Conservation (phyloP, 202 grass and related monocot genomes). For the Elaeis oleifera region DNA sequence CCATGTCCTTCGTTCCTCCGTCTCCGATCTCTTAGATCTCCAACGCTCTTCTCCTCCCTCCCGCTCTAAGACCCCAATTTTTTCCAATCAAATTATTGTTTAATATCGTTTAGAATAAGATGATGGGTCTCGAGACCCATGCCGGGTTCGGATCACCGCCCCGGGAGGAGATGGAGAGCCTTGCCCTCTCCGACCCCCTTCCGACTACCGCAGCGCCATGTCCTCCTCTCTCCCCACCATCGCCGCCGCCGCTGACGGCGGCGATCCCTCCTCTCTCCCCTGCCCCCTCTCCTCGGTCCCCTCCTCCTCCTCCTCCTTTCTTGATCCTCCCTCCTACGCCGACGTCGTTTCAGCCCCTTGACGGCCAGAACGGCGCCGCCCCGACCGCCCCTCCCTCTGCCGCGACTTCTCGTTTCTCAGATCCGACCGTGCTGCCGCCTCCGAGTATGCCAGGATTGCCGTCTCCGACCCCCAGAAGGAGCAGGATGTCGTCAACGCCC, state of each 20-base stretch:
- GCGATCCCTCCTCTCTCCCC: slow-evolving; percentile 46
- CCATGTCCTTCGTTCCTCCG: not conserved
- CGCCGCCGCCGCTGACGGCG: slow-evolving; percentile 7
- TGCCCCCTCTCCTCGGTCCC: slow-evolving; percentile 14
- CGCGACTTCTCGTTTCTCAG: slow-evolving; percentile 32
- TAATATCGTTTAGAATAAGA: not conserved
- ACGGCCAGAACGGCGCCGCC: slow-evolving; percentile 34
- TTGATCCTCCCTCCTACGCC: slow-evolving; percentile 88
- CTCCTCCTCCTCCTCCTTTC: slow-evolving; percentile 52
- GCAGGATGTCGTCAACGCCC: slow-evolving; percentile 55
- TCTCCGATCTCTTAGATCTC: too few relatives aligned
- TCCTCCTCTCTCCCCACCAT: slow-evolving; percentile 32
- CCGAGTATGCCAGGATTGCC: slow-evolving; percentile 58
- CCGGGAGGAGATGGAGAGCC: slow-evolving; percentile 14
- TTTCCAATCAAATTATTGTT: not conserved
- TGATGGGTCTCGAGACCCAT: slow-evolving; percentile 17
- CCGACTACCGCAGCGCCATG: slow-evolving; percentile 15
- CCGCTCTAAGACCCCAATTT: not conserved
- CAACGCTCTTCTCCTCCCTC: not conserved
- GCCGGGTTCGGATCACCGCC: slow-evolving; percentile 3
- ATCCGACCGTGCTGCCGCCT: slow-evolving; percentile 34
- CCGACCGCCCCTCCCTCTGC: not conserved
- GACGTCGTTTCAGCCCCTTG: slow-evolving; percentile 47
- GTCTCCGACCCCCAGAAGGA: slow-evolving; percentile 70
- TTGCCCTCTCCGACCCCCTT: slow-evolving; percentile 14